Evolutionary conservation across 352 stramenopile genomes (phyloP), one percentile per base, ranked within the genome.

Genomic region (Aphanomyces cochlioides): DNA sequence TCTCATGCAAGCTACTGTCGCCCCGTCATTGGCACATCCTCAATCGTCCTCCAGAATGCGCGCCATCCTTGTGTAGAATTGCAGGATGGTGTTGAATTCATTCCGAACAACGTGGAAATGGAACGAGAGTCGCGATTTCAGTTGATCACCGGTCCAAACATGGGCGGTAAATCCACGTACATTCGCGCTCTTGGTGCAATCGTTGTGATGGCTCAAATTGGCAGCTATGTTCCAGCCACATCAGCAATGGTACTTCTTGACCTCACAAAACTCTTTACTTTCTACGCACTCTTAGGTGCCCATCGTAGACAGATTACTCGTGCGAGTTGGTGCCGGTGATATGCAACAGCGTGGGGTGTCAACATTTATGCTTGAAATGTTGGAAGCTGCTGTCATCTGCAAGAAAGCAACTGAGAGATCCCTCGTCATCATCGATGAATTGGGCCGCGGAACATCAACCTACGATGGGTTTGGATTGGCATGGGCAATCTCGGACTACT

Each of bases 291-390:
- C 28, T 0, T 67, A 84, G n/a, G 70, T 98, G 56, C 88, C 92
- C 19, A 86, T 99, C 73, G 94, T 99, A 45, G 96, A 99, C 82
- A 92, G 97, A 67, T 80, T 99, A 28, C 79, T 99, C 5, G 95
- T 98, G 39, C 90, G 97, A 15, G 95, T 99, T 5, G 97, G 97
- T 36, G 97, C 98, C 2, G 96, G 96, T 3, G 98, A 99, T 76
- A 80, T 93, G 12, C 96, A 99, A 79, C 92, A 99, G 73, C 84
- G 92, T 15, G 97, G 97, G 43, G 96, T 99, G 53, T 99, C 95
- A 8, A 99, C 97, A 15, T 99, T 99, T 77, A 99, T 99, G 97
- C 94, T 98, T 58, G 98, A 99, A 81, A 99, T 99, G 98, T 79
- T 99, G 8, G 98, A 99, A 76, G 93, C 97, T 7, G 93, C 91